Conservation (phyloP, 2,329 filamentous ascomycete species). For the Hyphodiscus sp. region DNA sequence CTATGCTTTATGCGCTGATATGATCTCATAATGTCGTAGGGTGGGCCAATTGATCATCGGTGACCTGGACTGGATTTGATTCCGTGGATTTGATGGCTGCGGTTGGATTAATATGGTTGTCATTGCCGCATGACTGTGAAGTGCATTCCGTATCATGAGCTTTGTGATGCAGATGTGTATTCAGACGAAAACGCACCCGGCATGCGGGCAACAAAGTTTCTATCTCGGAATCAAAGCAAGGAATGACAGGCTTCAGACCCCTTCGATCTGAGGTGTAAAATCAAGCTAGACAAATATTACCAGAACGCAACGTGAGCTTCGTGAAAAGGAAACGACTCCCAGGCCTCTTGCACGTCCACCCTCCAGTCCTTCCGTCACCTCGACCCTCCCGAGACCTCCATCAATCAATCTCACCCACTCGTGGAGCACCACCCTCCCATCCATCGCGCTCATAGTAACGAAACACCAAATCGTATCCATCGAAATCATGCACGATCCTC, state of each 20-base stretch:
- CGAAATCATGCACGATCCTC: slow-evolving; percentile 92
- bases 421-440: slow-evolving; percentile 40
- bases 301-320: background rate
- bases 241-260: no score
- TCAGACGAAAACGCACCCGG: background rate
- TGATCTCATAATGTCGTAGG: background rate
- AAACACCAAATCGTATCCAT: slow-evolving; percentile 96
- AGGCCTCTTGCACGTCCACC: background rate
- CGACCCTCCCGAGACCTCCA: no score
- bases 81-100: background rate
- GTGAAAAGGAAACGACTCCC: background rate
- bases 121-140: background rate
- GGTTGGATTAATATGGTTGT: no score
- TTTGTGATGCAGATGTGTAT: background rate
- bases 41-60: background rate
- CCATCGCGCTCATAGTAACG: slow-evolving; percentile 91
- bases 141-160: slow-evolving; percentile 1
- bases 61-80: background rate
- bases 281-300: no score
- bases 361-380: background rate
- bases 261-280: no score
- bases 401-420: slow-evolving; percentile 28
- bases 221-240: background rate
- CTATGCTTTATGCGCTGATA: background rate
- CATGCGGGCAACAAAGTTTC: background rate